Evolutionary conservation across 164 flowering plant genomes (phyloP).

Genomic region (Nymphaea colorata): DNA sequence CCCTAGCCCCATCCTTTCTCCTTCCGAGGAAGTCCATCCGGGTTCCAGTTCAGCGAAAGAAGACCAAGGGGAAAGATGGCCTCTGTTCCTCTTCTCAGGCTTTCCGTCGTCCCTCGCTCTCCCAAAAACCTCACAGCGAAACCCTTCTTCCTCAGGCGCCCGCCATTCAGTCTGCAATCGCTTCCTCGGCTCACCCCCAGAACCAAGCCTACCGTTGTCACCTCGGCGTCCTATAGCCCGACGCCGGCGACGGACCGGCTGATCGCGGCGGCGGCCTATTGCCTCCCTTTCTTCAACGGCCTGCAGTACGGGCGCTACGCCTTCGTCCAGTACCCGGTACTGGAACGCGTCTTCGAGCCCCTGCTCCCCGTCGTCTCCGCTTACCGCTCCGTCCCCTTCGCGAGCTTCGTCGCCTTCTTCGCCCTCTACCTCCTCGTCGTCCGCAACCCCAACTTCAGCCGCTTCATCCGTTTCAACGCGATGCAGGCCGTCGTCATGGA

Average conservation of each 20-base stretch:
- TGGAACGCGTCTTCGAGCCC: conserved; percentile 45
- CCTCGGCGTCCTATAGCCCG: conserved; percentile 23
- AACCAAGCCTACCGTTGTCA: background rate
- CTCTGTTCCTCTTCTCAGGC: background rate
- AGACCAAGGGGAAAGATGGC: too few species aligned
- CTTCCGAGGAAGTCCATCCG: too few species aligned
- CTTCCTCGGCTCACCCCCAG: background rate
- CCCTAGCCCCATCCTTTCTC: too few species aligned
- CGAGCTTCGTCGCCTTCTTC: conserved; percentile 78
- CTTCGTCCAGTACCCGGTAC: conserved; percentile 35
- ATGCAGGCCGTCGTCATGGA: conserved; percentile 94
- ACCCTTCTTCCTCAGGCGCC: too few species aligned
- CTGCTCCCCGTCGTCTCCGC: conserved; percentile 47
- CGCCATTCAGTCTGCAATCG: background rate
- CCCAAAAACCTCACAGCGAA: too few species aligned
- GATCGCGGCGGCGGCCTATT: conserved; percentile 58
- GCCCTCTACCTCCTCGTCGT: conserved; percentile 71
- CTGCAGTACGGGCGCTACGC: conserved; percentile 75
- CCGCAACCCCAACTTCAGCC: conserved; percentile 51
- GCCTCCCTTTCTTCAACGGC: conserved; percentile 86
- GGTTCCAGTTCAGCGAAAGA: too few species aligned
- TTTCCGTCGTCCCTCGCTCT: background rate
- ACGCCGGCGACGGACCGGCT: conserved; percentile 68
- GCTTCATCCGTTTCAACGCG: conserved; percentile 70
- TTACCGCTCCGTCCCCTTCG: conserved; percentile 58